Base-by-base conservation (phyloP, 139 green algal species). In the Spirogloea muscicola region DNA sequence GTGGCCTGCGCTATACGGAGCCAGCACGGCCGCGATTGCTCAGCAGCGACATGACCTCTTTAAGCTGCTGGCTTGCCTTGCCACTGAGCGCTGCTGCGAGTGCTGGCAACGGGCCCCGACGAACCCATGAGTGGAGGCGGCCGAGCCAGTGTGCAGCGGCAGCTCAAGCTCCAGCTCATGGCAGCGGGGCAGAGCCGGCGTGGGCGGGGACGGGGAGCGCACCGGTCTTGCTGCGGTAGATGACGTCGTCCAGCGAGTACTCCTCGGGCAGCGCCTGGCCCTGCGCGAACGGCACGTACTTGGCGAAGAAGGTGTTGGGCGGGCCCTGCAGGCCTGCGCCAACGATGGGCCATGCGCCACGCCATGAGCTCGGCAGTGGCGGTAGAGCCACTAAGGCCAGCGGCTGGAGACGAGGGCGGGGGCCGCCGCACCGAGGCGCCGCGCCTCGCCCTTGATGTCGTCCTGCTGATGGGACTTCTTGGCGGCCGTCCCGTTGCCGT, bases 231-330 rank as follows among this genome's bases (percentile, higher is more conserved):
- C 83, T 75, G 41, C 91, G 80, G 79, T 97, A 98, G 29, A 96
- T 84, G 7, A 98, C 90, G 43, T 96, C 86, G 74, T 98, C 94
- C 34, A 99, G 74, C 1, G 84, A 91, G 84, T 98, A 99, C 44
- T 85, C 67, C 82, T 99, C 94, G 0, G 71, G 64, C 80, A 36
- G 63, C 49, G 1, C 49, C 40, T 64, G 85, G 69, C 33, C 93
- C 86, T 57, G 88, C 59, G 25, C 82, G 82, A 99, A 97, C 3
- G 94, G 94, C 27, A 97, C 89, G 69, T 95, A 99, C 7, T 91
- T 87, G 27, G 94, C 91, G 67, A 85, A 91, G 86, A 97, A 96
- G 4, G 58, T 68, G 31, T 76, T 76, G 31, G 58, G 67, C 44
- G 67, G 46, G 16, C 46, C 58, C 34, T 76, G 49, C 9, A 76